Evolutionary conservation across 768 basidiomycete species (phyloP), one percentile per base, ranked within the genome.

Genomic region (Candolleomyces eurysporus): DNA sequence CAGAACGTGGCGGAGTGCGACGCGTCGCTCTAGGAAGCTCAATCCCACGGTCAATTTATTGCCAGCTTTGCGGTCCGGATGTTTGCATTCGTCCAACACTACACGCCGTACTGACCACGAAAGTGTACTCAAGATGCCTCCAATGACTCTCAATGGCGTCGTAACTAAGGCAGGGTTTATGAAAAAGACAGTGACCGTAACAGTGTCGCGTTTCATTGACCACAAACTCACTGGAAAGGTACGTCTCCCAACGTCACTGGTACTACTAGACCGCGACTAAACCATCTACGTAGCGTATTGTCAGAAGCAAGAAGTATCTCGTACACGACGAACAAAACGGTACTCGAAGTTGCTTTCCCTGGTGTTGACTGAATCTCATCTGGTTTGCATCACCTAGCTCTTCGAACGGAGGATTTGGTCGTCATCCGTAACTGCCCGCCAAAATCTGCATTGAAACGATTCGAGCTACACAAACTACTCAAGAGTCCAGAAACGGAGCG

Each of bases 121-220:
- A 36, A 36, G 60, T 52, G 48, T 60, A n/a, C 22, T 40, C 56
- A 69, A 59, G 57, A 92, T 92, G 91, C 88, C 90, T 40, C 91
- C 92, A 30, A 87, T 92, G 85, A 75, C 86, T 16, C 83, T 94
- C 64, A 80, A 80, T 22, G 92, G 92, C 17, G 67, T 86, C 43
- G 92, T 94, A 19, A 89, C 90, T 36, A 93, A 91, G 72, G 88
- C 84, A 21, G 91, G 92, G 9, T 84, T 80, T 65, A 94, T 94
- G 91, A 79, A 86, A 58, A 93, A 92, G 71, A 94, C 92, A 0
- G 92, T 83, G 14, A 94, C 92, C 0, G 91, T 94, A 52, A 87
- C 89, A 0, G 91, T 94, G 8, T 86, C 88, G 22, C 83, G 92
- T 60, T 85, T 81, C 78, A 79, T 89, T 43, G 73, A 84, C n/a